Conservation (phyloP, 257 asterid species). For the Voacanga thouarsii region DNA sequence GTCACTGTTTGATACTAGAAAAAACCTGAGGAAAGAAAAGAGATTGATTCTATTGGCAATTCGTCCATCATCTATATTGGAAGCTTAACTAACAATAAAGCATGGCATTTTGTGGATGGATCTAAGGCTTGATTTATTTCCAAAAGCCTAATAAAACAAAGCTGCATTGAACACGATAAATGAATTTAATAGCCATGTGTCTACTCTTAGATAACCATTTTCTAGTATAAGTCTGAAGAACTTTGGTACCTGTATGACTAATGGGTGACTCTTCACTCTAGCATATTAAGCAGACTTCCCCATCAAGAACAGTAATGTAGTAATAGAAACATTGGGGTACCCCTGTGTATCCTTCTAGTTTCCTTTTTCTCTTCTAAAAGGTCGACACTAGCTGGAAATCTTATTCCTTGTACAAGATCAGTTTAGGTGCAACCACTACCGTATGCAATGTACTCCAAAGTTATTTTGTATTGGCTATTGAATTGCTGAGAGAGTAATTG, state of each 20-base stretch:
- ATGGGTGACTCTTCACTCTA: neutral
- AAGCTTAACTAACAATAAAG: neutral
- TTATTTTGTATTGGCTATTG: neutral
- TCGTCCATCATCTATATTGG: neutral
- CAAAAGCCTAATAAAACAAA: neutral
- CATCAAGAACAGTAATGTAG: neutral
- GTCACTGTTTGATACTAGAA: neutral
- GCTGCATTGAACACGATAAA: neutral
- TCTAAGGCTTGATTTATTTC: neutral
- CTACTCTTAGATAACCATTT: neutral
- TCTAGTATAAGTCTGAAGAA: neutral
- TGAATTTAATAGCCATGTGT: neutral
- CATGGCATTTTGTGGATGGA: neutral
- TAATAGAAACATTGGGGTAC: neutral
- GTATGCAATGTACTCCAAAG: neutral
- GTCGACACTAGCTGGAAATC: neutral
- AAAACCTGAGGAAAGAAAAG: neutral
- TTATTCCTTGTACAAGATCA: conserved; percentile 1
- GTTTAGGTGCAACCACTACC: neutral
- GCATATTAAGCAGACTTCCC: neutral
- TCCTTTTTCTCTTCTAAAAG: neutral
- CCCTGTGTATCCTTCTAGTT: neutral
- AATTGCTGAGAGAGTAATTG: neutral
- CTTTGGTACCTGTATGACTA: neutral
- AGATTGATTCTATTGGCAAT: neutral